phyloP scores from a whole-genome alignment of 2,329 filamentous ascomycete genomes.

The Alternaria postmessia region DNA sequence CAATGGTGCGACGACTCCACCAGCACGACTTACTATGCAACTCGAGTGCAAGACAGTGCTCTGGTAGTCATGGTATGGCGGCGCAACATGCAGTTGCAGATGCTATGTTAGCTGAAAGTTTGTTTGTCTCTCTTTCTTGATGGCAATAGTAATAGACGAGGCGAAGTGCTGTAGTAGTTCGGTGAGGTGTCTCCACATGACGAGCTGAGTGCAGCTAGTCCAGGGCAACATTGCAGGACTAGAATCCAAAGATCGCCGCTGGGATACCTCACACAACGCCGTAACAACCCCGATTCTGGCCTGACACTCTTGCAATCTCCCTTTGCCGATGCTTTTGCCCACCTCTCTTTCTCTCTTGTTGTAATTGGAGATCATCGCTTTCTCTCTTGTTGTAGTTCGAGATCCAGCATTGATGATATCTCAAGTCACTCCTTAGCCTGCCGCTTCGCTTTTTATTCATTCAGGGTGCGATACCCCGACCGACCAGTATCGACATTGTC shows the following conservation, averaged over 20 bases:
- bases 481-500: not conserved
- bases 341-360: not conserved
- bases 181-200: not conserved
- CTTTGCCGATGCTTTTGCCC: not conserved
- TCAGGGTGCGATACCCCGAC: not conserved
- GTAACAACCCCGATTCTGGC: constrained; percentile 12
- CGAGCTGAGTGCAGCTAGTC: not conserved
- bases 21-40: not conserved
- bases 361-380: not conserved
- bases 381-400: not conserved
- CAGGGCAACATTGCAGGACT: constrained; percentile 11
- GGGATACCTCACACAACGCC: constrained; percentile 13
- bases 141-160: not conserved
- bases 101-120: not conserved
- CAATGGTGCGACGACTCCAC: constrained; percentile 17
- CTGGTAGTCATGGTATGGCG: not conserved
- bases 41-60: not conserved
- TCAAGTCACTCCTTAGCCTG: constrained; percentile 17
- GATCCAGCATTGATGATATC: not conserved
- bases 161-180: not conserved
- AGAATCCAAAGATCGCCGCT: constrained; percentile 19
- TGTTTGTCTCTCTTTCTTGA: not conserved
- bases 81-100: not conserved
- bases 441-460: constrained; percentile 22
- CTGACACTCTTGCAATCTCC: constrained; percentile 15